phyloP scores from a whole-genome alignment of 192 early-diverging fungal species.

The Geranomyces michiganensis region DNA sequence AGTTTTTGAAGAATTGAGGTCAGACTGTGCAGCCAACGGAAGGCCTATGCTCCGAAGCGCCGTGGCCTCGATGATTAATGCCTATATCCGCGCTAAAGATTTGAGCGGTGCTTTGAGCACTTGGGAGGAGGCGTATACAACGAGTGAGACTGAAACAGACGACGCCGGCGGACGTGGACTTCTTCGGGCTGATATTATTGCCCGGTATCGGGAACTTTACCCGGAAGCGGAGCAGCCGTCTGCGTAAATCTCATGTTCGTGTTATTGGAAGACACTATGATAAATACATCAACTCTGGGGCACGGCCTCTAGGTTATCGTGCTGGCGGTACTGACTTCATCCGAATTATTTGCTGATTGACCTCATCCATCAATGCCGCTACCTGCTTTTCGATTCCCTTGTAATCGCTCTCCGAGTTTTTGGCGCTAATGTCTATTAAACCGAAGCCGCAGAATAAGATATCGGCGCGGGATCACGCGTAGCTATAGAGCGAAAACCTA shows the following conservation, averaged over 20 bases:
- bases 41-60: constrained; percentile 25
- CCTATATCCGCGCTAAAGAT: background rate
- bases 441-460: background rate
- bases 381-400: constrained; percentile 48
- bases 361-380: constrained; percentile 48
- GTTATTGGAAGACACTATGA: too few relatives aligned
- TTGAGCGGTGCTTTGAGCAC: background rate
- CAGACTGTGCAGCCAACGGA: constrained; percentile 27
- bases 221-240: background rate
- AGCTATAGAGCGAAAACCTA: constrained; percentile 26
- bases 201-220: constrained; percentile 11
- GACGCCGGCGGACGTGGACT: too few relatives aligned
- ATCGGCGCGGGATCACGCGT: background rate
- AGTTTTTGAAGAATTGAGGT: constrained; percentile 12
- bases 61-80: background rate
- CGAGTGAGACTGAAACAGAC: too few relatives aligned
- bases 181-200: constrained; percentile 6
- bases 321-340: constrained; percentile 49
- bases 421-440: constrained; percentile 54
- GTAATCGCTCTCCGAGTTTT: constrained; percentile 63
- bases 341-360: constrained; percentile 51
- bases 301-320: constrained; percentile 27
- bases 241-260: too few relatives aligned
- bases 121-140: constrained; percentile 3
- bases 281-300: too few relatives aligned